Percentiles rank a stretch among this genome's conserved stretches.
Conservation (phyloP, 139 green algal genomes). For the Coelastrella sp. region DNA sequence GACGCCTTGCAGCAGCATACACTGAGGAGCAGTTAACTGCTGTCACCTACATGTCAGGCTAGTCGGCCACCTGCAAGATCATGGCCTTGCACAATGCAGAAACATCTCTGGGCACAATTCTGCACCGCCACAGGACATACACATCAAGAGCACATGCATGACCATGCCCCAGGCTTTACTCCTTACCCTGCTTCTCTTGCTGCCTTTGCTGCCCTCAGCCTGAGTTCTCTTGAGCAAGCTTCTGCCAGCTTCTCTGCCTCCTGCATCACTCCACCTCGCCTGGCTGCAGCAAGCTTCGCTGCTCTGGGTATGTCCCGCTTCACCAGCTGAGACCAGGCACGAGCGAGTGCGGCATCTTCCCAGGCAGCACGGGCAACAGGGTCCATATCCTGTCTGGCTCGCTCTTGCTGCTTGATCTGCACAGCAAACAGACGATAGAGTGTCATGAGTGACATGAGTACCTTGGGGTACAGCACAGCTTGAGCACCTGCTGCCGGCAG, state of each 20-base stretch:
- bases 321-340: conserved; percentile 40
- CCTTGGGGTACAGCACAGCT: too few relatives aligned
- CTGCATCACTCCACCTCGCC: conserved; percentile 15
- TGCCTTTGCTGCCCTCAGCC: conserved; percentile 23
- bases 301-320: conserved; percentile 40
- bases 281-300: conserved; percentile 23
- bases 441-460: too few relatives aligned
- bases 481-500: too few relatives aligned
- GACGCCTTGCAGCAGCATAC: too few relatives aligned
- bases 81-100: too few relatives aligned
- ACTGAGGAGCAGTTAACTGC: too few relatives aligned
- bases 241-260: conserved; percentile 31
- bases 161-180: neutral
- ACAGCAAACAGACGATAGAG: too few relatives aligned
- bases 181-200: conserved; percentile 25
- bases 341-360: conserved; percentile 39
- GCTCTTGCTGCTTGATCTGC: conserved; percentile 15
- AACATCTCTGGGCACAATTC: too few relatives aligned
- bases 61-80: too few relatives aligned
- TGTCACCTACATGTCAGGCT: too few relatives aligned
- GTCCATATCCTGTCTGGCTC: neutral
- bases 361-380: conserved; percentile 16
- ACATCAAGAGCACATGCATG: neutral
- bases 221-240: conserved; percentile 19
- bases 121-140: neutral